Evolutionary conservation across 768 basidiomycete genomes (phyloP), one percentile per base, ranked within the genome.

Genomic region (Tephrocybe sp.): DNA sequence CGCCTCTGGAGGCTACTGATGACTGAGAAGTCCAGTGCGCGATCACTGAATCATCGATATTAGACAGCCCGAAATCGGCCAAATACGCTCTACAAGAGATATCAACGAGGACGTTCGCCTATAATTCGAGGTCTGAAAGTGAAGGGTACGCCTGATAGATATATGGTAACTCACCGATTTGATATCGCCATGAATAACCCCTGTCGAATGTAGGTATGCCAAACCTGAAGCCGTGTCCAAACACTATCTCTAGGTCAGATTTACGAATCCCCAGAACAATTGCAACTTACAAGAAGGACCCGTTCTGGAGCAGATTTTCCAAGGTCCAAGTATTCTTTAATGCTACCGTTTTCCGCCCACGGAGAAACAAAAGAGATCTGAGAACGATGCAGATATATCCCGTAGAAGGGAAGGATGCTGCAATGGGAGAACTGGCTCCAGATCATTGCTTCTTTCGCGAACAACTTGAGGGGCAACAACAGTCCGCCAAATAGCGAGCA

Each of bases 281-380:
- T 43, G 41, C 21, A 25, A 21, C 49, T 18, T 21, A 44, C 42
- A 22, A 49, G 28, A 6, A 22, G 31, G 9, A 42, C 13, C 4
- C 65, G 59, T 44, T 58, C 54, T 26, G 53, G 54, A 12, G 30
- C 15, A 3, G 61, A 54, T 15, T n/a, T 9, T n/a, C 64, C 48
- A 12, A 5, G 5, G 26, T 53, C 41, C 24, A 73, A 63, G 55
- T 64, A 72, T 1, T 57, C 30, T 22, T 22, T 49, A 8, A 73
- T 47, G n/a, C 63, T 62, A 67, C 49, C 42, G 28, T 44, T 16
- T 44, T 43, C 34, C 39, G 38, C 28, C 41, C 40, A 50, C 4
- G 49, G 73, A 4, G 71, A 70, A 39, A 74, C 65, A 12, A 75
- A 59, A 25, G 60, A 53, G 21, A 65, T 18, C 45, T 60, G 48